Evolutionary conservation across 1,284 basidiomycete genomes (phyloP), one percentile per base, ranked within the genome.

Genomic region (Irpex sp.): DNA sequence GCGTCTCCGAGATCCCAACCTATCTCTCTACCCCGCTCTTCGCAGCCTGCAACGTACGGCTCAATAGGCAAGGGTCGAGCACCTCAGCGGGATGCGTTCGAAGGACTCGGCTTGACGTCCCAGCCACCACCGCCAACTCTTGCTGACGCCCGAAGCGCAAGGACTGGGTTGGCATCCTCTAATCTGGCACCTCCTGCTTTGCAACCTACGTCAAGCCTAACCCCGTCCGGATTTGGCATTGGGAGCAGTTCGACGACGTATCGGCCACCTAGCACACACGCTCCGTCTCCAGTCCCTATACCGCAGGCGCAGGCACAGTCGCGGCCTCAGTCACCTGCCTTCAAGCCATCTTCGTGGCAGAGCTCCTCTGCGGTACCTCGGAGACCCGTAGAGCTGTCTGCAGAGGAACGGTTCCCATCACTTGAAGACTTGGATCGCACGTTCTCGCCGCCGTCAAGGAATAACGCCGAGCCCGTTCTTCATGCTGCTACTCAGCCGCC

Each of bases 391-490:
- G 77, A 81, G 47, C 70, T 84, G 7, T 76, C 84, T 37, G 82
- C 80, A 3, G 90, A 92, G 72, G 80, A 83, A 54, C 81, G 89
- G 57, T 93, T 91, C 73, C 91, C 91, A 1, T 88, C 90, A 0
- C 75, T 93, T 33, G 91, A 92, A 71, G 89, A 92, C 67, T 77
- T 93, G 9, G 89, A 93, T 74, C 83, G 85, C 8, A 79, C 79
- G n/a, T 86, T 89, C 64, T 71, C 69, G 7, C 69, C 78, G 0
- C 58, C 73, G 49, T 66, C 69, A 8, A 62, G 69, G 9, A 59
- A 37, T 13, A 31, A 55, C 9, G 59, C 50, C 54, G 57, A 60
- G 33, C 57, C 59, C 47, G 55, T 43, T 26, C 21, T 60, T 37
- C 65, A 65, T 13, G 58, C 67, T 9, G 43, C 66, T 6, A 54